Evolutionary conservation across 2,329 filamentous ascomycete genomes (phyloP).

Genomic region (Sporothrix brasiliensis): DNA sequence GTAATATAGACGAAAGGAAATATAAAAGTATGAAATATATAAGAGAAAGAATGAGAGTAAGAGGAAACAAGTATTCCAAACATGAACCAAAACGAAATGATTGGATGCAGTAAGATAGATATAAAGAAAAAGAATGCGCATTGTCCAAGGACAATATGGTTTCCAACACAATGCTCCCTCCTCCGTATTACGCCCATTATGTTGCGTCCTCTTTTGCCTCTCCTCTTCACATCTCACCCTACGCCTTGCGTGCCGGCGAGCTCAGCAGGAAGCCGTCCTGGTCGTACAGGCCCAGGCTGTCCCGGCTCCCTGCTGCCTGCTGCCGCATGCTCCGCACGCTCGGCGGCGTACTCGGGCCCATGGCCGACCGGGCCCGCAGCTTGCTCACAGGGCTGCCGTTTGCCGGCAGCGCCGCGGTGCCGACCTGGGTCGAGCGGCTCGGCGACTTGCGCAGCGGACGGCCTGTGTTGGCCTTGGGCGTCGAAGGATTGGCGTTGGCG

Average conservation of each 20-base stretch:
- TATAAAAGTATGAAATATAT: neutral
- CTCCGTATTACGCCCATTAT: neutral
- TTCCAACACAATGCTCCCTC: neutral
- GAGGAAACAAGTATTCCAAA: neutral
- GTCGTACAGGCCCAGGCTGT: constrained; percentile 52
- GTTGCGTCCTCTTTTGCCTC: neutral
- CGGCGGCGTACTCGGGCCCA: constrained; percentile 24
- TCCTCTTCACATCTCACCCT: neutral
- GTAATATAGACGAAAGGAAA: neutral
- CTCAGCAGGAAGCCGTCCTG: constrained; percentile 51
- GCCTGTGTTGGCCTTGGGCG: constrained; percentile 27
- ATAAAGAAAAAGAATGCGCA: neutral
- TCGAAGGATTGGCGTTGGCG: neutral
- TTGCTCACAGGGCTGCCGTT: constrained; percentile 10
- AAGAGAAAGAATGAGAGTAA: neutral
- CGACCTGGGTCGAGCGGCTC: constrained; percentile 20
- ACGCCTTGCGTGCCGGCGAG: constrained; percentile 44
- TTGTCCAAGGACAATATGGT: neutral
- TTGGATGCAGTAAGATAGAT: neutral
- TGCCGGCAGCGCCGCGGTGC: neutral
- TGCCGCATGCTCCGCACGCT: neutral
- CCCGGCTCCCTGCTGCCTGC: constrained; percentile 32
- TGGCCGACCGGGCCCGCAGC: constrained; percentile 1
- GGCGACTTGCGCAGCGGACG: constrained; percentile 27
- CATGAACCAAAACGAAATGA: neutral